phyloP scores from a whole-genome alignment of 2,329 filamentous ascomycete genomes.

The Epichloe elymi region DNA sequence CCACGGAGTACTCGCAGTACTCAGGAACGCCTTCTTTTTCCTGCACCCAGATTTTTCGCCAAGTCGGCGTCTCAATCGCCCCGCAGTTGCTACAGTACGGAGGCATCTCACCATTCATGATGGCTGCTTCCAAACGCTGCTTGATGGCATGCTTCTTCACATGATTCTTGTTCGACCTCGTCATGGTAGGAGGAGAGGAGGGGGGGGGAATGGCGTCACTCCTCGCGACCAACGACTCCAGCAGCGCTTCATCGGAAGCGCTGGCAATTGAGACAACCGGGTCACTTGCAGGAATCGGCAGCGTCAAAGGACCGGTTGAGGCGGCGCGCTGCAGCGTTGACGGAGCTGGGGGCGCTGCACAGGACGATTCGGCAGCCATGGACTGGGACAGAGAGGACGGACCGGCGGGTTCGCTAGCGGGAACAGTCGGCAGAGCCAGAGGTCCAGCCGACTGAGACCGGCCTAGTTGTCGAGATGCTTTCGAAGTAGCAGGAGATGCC shows the following conservation, averaged over 20 bases:
- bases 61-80: constrained; percentile 89
- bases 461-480: constrained; percentile 14
- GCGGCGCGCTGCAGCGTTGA: constrained; percentile 25
- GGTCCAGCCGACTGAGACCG: constrained; percentile 26
- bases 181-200: constrained; percentile 25
- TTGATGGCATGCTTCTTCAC: constrained; percentile 50
- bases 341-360: constrained; percentile 19
- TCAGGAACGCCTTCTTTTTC: constrained; percentile 57
- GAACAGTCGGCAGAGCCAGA: constrained; percentile 21
- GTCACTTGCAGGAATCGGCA: constrained; percentile 34
- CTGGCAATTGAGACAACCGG: constrained; percentile 18
- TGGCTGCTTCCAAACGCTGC: constrained; percentile 45
- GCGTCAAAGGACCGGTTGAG: constrained; percentile 19
- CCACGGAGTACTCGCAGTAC: constrained; percentile 58
- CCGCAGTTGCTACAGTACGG: constrained; percentile 88
- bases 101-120: constrained; percentile 72
- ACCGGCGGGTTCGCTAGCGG: constrained; percentile 37
- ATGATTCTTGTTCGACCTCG: constrained; percentile 48
- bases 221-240: constrained; percentile 28
- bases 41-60: constrained; percentile 86
- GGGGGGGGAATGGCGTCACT: constrained; percentile 27
- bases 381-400: constrained; percentile 27
- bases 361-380: constrained; percentile 8
- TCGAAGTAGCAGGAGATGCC: background rate
- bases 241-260: constrained; percentile 14